A percentile compares a stretch with the other conserved stretches of the same genome.
phyloP scores from a whole-genome alignment of 345 rosid species.

The Lepidium sativum region DNA sequence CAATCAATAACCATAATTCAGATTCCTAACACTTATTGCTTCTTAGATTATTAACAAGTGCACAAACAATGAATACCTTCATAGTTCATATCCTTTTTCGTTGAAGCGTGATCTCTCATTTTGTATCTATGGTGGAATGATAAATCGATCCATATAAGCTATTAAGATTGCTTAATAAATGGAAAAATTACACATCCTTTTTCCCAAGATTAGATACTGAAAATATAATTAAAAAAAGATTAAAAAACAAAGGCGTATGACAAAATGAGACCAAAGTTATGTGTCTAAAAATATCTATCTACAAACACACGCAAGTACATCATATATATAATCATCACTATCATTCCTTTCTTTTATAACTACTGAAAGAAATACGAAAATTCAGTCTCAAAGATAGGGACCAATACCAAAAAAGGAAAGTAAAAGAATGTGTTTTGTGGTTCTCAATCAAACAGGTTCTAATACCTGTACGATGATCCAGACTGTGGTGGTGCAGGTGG shows the following conservation, averaged over 20 bases:
- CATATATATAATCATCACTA: background rate
- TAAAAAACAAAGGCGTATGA: background rate
- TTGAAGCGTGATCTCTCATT: no score
- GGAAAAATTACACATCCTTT: background rate
- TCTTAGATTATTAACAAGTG: no score
- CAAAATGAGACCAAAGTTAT: background rate
- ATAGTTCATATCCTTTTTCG: no score
- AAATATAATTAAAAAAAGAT: background rate
- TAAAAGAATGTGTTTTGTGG: background rate
- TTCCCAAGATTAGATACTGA: background rate
- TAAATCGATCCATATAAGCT: no score
- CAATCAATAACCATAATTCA: no score
- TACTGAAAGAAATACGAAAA: background rate
- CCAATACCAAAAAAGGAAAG: background rate
- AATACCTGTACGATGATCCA: slow-evolving; percentile 45
- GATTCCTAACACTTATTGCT: no score
- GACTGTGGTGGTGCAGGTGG: slow-evolving; percentile 83
- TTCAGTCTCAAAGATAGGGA: slow-evolving; percentile 23
- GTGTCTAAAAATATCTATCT: slow-evolving; percentile 20
- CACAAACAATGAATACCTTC: no score
- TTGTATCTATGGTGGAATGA: no score
- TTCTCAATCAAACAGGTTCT: slow-evolving; percentile 23
- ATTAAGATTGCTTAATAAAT: background rate
- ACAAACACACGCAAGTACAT: slow-evolving; percentile 21
- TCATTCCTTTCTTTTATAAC: background rate